Conservation (phyloP, 2,329 filamentous ascomycete genomes). For the Ophiostoma triangulosporum region DNA sequence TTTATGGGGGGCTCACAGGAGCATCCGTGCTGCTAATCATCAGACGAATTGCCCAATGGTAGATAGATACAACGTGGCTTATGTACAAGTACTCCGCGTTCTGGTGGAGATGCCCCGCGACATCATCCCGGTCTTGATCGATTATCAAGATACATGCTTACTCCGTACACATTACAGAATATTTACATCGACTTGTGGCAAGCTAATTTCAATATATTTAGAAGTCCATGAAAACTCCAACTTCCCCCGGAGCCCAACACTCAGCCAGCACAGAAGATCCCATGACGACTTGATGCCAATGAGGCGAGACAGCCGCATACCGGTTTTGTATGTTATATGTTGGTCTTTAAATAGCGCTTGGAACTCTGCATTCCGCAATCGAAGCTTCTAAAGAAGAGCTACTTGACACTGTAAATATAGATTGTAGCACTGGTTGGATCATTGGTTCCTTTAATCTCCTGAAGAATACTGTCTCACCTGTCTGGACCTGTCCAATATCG, state of each 20-base stretch:
- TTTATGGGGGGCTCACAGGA: no score
- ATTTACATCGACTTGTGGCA: no score
- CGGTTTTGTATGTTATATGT: no score
- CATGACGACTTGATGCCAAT: background rate
- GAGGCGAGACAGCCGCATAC: background rate
- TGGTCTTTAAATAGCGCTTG: no score
- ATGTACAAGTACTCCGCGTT: background rate
- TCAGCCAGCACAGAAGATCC: background rate
- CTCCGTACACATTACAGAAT: background rate
- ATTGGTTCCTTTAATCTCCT: no score
- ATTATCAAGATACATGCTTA: background rate
- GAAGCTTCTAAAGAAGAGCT: no score
- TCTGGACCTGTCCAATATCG: background rate
- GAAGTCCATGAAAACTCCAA: background rate
- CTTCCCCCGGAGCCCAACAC: background rate
- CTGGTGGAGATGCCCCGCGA: background rate
- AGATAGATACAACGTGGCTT: no score
- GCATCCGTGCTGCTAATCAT: no score
- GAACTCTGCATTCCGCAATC: no score
- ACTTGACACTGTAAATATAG: no score
- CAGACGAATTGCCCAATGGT: no score
- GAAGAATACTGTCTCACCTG: background rate
- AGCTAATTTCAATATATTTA: background rate
- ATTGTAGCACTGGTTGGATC: background rate
- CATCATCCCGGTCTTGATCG: background rate